Base-by-base conservation (phyloP, 2,329 filamentous ascomycete species). In the Pestalotiopsis sp. region DNA sequence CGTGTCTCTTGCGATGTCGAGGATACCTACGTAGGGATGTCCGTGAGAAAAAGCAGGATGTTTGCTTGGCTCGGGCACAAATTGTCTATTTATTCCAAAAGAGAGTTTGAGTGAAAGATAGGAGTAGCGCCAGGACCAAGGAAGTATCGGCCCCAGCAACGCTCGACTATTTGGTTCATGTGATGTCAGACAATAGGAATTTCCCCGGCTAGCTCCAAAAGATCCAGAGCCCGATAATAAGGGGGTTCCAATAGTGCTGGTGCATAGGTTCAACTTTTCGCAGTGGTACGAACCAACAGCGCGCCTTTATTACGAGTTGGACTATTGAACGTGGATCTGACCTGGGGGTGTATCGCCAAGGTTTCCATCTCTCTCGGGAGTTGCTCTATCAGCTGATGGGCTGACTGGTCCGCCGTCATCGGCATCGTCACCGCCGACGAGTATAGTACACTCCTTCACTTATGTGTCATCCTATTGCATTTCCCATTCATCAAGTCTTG, bases 321-420 rank as follows among this genome's bases (percentile, higher is more conserved):
- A 66, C 56, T 66, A 66, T 66, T 31, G 64, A 52, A 20, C 45
- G 17, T 60, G 64, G 64, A 66, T 66, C 49, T 59, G 64, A 52
- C 45, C 45, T n/a, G 45, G 14, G 39, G 56, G 52, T 59, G 64
- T 60, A 7, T 23, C 20, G 56, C 64, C 64, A 60, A 66, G 64
- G 45, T 9, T 36, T 36, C 31, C 31, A 9, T 36, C 31, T 36
- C 31, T 36, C 31, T n/a, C 7, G 45, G 45, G 45, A n/a, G 45
- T 52, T 17, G 9, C 20, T n/a, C 45, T n/a, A 52, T 52, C 45
- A 52, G 17, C 45, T 20, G 6, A 52, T 52, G 17, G 45, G 45
- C 45, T 20, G 45, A n/a, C 45, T 20, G 45, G 9, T n/a, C 20
- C 20, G 45, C 20, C 45, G 20, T 20, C 45, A 20, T 52, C 45